A percentile compares a stretch with the other conserved stretches of the same genome.
phyloP scores from a whole-genome alignment of 805 yeast genomes.

The Kuraishia hungarica region DNA sequence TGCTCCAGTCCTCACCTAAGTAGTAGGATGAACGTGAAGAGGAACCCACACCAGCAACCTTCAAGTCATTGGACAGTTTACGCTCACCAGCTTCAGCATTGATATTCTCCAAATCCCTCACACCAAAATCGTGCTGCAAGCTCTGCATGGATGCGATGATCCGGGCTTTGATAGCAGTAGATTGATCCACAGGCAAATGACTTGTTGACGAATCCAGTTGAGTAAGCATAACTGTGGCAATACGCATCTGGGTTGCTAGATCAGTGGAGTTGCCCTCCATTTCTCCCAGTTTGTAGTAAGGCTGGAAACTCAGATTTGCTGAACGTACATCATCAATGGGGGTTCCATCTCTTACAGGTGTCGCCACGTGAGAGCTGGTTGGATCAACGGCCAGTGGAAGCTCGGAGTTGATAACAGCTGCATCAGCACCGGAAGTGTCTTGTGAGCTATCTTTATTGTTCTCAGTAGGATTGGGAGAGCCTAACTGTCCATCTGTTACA shows the following conservation, averaged over 20 bases:
- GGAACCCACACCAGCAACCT: constrained; percentile 60
- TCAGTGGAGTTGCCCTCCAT: constrained; percentile 27
- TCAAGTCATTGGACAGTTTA: constrained; percentile 85
- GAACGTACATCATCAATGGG: constrained; percentile 11
- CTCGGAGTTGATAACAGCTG: not conserved
- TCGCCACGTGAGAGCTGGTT: constrained; percentile 4
- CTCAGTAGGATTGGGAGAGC: not conserved
- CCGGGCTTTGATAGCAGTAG: constrained; percentile 57
- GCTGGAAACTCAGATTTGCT: constrained; percentile 17
- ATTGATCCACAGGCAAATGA: constrained; percentile 47
- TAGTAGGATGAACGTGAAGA: constrained; percentile 28
- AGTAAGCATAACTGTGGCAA: constrained; percentile 90
- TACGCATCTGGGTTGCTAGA: constrained; percentile 87
- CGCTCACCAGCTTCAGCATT: constrained; percentile 83
- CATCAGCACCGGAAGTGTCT: no score
- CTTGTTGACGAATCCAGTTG: constrained; percentile 68
- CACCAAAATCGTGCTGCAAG: constrained; percentile 61
- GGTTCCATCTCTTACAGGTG: constrained; percentile 1
- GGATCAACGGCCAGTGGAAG: constrained; percentile 6
- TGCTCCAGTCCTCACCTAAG: constrained; percentile 88
- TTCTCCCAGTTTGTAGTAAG: constrained; percentile 13
- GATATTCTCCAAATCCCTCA: constrained; percentile 37
- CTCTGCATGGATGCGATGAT: constrained; percentile 69
- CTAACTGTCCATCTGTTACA: not conserved
- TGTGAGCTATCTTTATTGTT: no score